Conservation (phyloP, 441 rosid species). For the Corymbia citriodora region DNA sequence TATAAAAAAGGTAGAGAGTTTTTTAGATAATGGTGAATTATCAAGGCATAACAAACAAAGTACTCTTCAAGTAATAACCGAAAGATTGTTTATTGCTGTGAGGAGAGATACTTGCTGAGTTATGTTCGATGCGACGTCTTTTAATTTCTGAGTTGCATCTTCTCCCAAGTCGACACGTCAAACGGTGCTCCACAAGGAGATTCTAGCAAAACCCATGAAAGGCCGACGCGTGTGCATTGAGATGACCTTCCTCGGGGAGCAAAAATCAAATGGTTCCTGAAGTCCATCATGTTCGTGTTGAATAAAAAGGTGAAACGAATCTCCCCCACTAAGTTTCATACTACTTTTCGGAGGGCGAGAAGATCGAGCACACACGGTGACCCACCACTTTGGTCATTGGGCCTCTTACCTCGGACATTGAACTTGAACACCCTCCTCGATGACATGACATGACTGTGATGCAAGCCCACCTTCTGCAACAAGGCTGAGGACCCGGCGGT, state of each 20-base stretch:
- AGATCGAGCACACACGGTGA: neutral
- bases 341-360: neutral
- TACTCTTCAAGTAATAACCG: neutral
- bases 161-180: neutral
- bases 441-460: neutral
- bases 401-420: neutral
- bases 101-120: neutral
- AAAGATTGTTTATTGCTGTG: neutral
- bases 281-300: neutral
- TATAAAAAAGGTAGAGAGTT: no score
- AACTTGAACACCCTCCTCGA: neutral
- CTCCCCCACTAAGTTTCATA: neutral
- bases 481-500: neutral
- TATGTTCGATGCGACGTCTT: neutral
- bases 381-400: neutral
- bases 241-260: neutral
- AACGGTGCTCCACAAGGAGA: neutral
- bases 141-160: neutral
- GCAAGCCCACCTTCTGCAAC: neutral
- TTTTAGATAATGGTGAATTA: neutral
- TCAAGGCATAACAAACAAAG: neutral
- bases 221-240: neutral
- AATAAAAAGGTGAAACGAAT: neutral
- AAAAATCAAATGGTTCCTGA: neutral
- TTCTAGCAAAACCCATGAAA: neutral